Conservation (phyloP, 192 early-diverging fungal species). For the Coemansia guatemalensis region DNA sequence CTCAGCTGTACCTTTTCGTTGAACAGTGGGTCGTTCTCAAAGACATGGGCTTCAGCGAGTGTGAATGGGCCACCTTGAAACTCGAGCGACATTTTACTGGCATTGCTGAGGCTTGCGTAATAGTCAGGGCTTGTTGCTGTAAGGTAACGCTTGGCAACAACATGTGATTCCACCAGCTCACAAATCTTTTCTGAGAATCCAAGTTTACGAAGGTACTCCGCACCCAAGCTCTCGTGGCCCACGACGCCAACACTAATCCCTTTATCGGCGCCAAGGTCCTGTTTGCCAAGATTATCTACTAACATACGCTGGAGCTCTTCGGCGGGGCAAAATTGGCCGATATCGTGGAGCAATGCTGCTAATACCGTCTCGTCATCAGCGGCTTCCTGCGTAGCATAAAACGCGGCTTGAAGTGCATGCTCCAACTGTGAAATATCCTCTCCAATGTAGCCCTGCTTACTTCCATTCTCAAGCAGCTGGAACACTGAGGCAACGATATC, state of each 20-base stretch:
- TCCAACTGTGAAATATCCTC: slow-evolving; percentile 59
- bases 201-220: slow-evolving; percentile 55
- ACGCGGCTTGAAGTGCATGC: slow-evolving; percentile 58
- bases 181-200: slow-evolving; percentile 58
- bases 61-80: slow-evolving; percentile 56
- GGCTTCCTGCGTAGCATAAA: slow-evolving; percentile 38
- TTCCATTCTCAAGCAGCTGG: slow-evolving; percentile 51
- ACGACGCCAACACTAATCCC: slow-evolving; percentile 40
- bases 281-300: slow-evolving; percentile 27
- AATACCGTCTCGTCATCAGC: slow-evolving; percentile 56
- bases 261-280: not conserved
- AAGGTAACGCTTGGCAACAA: slow-evolving; percentile 61
- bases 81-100: slow-evolving; percentile 57
- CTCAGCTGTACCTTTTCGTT: slow-evolving; percentile 56
- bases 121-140: slow-evolving; percentile 53
- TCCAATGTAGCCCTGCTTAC: slow-evolving; percentile 57
- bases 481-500: slow-evolving; percentile 45
- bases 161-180: slow-evolving; percentile 57
- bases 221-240: slow-evolving; percentile 59
- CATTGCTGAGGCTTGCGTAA: slow-evolving; percentile 48
- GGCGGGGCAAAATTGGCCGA: slow-evolving; percentile 59
- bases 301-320: slow-evolving; percentile 54
- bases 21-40: slow-evolving; percentile 57
- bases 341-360: slow-evolving; percentile 59
- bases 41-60: slow-evolving; percentile 37